Evolutionary conservation across 2,329 filamentous ascomycete genomes (phyloP).

Genomic region (Aspergillus persii): DNA sequence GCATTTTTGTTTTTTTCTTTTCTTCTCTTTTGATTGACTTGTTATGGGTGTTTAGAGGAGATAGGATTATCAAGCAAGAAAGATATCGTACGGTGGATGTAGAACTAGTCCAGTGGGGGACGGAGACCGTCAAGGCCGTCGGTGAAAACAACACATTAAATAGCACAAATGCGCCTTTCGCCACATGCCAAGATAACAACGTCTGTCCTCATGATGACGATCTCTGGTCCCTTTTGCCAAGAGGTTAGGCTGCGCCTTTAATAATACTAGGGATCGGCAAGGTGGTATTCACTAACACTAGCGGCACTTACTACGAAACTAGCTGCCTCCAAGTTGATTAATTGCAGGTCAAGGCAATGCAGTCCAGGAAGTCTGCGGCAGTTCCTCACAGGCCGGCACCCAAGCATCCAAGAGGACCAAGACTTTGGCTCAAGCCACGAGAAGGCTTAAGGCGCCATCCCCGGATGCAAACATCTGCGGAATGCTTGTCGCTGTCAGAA

Average conservation of each 20-base stretch:
- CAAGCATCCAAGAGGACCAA: neutral
- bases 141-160: neutral
- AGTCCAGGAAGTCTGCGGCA: neutral
- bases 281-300: neutral
- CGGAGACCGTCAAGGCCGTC: no score
- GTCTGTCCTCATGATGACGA: neutral
- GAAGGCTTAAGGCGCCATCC: neutral
- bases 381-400: no score
- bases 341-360: neutral
- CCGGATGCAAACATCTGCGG: neutral
- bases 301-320: neutral
- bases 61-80: no score
- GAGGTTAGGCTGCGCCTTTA: neutral
- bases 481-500: neutral
- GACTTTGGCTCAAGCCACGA: neutral
- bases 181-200: neutral
- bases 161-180: neutral
- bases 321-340: neutral
- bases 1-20: neutral
- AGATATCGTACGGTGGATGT: no score
- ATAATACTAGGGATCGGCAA: no score
- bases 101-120: no score
- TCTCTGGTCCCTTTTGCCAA: neutral
- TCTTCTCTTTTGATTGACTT: neutral
- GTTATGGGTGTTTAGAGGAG: no score